phyloP scores from a whole-genome alignment of 2,329 filamentous ascomycete genomes.

The Neoascochyta sp. region DNA sequence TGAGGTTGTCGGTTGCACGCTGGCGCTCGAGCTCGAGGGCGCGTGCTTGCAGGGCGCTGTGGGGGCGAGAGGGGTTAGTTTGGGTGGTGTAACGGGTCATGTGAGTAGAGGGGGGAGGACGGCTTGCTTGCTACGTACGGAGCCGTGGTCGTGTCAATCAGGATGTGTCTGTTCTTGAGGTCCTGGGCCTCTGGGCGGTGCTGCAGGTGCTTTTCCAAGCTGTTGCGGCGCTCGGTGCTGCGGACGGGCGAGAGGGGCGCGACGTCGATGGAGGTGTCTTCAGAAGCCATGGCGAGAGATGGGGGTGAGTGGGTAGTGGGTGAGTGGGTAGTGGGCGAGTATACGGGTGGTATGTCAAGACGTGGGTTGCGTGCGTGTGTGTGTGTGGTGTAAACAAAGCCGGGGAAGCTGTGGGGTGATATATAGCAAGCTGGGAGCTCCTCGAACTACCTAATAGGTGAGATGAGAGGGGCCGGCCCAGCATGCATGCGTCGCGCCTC shows the following conservation, averaged over 20 bases:
- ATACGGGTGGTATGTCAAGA: too few relatives aligned
- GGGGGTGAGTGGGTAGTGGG: slow-evolving; percentile 8
- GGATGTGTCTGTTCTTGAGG: slow-evolving; percentile 64
- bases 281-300: slow-evolving; percentile 28
- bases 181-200: slow-evolving; percentile 54
- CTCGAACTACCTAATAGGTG: slow-evolving; percentile 3
- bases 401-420: slow-evolving; percentile 5
- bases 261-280: slow-evolving; percentile 31
- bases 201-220: slow-evolving; percentile 48
- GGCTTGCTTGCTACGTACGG: slow-evolving; percentile 51
- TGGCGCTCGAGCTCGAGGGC: slow-evolving; percentile 63
- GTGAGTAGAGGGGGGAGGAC: slow-evolving; percentile 1
- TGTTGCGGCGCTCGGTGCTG: slow-evolving; percentile 59
- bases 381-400: slow-evolving; percentile 6
- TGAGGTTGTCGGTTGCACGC: slow-evolving; percentile 59
- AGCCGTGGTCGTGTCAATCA: slow-evolving; percentile 64
- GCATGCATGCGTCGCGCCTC: slow-evolving; percentile 13
- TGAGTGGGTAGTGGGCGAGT: slow-evolving; percentile 1
- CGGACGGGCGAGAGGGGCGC: slow-evolving; percentile 43
- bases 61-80: background rate
- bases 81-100: background rate
- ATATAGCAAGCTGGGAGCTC: slow-evolving; percentile 11
- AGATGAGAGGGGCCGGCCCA: slow-evolving; percentile 9
- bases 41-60: slow-evolving; percentile 59
- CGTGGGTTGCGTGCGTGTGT: too few relatives aligned